Conservation (phyloP, 495 filamentous ascomycete genomes). For the Penicillium tannophilum region DNA sequence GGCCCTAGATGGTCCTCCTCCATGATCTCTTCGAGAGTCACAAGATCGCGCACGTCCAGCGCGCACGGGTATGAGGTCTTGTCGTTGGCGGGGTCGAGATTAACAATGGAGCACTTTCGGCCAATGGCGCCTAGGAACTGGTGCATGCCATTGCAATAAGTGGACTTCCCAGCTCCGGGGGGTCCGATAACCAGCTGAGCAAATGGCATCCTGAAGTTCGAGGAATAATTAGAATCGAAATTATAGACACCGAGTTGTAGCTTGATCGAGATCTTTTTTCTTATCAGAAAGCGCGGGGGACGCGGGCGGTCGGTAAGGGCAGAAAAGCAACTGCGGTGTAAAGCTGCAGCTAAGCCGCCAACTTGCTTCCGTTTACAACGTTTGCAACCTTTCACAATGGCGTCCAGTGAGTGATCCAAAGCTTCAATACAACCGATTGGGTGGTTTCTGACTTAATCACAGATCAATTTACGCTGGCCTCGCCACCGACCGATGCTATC, state of each 20-base stretch:
- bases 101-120: constrained; percentile 90
- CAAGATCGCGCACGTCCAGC: constrained; percentile 84
- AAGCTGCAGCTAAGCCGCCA: constrained; percentile 2
- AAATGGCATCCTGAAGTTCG: constrained; percentile 52
- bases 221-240: neutral
- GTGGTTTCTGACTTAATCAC: neutral
- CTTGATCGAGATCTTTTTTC: constrained; percentile 17
- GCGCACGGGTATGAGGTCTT: constrained; percentile 65
- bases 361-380: neutral
- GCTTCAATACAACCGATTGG: neutral
- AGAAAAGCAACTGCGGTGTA: constrained; percentile 30
- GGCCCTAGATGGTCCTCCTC: constrained; percentile 86
- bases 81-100: constrained; percentile 97
- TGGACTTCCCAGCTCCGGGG: constrained; percentile 93
- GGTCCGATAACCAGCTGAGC: constrained; percentile 87
- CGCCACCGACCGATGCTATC: constrained; percentile 84
- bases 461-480: constrained; percentile 51
- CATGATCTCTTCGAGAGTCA: constrained; percentile 94
- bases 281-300: constrained; percentile 36
- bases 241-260: constrained; percentile 3
- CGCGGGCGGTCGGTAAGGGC: constrained; percentile 23
- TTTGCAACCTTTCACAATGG: constrained; percentile 28
- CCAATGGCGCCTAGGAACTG: constrained; percentile 96
- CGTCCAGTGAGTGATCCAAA: constrained; percentile 37
- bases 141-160: constrained; percentile 97